phyloP scores from a whole-genome alignment of 257 asterid genomes.

The Nicotiana otophora region DNA sequence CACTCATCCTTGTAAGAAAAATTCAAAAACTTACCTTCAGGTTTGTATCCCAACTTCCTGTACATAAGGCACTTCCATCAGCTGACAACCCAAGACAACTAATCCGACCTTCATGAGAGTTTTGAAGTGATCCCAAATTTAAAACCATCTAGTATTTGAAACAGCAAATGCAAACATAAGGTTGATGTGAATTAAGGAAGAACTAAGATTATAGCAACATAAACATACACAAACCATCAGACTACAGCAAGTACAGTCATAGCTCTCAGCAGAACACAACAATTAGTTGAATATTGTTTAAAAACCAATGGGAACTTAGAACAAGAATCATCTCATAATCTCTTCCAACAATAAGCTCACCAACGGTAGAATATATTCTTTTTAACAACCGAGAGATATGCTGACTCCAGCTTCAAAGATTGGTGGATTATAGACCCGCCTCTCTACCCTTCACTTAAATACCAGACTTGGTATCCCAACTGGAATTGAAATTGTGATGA shows the following conservation, averaged over 20 bases:
- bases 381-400: no score
- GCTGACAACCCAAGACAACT: slow-evolving; percentile 90
- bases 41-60: slow-evolving; percentile 94
- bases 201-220: background rate
- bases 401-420: no score
- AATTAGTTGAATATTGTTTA: no score
- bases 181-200: background rate
- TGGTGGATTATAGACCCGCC: no score
- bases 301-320: background rate
- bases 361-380: no score
- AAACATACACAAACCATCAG: background rate
- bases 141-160: slow-evolving; percentile 51
- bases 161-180: background rate
- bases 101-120: slow-evolving; percentile 72
- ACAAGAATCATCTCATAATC: background rate
- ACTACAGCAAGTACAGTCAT: background rate
- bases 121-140: slow-evolving; percentile 84
- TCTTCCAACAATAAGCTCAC: background rate
- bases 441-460: no score
- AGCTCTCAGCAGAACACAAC: background rate
- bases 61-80: slow-evolving; percentile 96
- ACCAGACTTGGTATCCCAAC: no score
- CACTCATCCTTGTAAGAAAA: no score
- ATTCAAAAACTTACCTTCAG: slow-evolving; percentile 49
- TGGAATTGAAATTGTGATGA: no score